Evolutionary conservation across 805 yeast genomes (phyloP), one percentile per base, ranked within the genome.

Genomic region (Saccharomycopsis javanensis): DNA sequence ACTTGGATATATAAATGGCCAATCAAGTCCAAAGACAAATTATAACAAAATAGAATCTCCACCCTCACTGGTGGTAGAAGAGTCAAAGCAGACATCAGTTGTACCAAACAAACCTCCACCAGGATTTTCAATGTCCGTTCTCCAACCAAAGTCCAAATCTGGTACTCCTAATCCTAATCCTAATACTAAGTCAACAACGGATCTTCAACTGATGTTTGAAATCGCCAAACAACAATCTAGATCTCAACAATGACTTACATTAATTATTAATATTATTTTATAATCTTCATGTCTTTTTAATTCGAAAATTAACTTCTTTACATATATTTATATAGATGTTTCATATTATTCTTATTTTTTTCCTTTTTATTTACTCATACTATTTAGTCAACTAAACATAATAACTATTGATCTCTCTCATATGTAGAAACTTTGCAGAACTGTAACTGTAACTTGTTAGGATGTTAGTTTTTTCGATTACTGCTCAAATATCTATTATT

Each of bases 121-220:
- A 34, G 62, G 62, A 4, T 59, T 59, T 25, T 56, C 61, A 2
- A 54, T 45, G 51, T 18, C 59, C 4, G 25, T 59, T 4, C 55
- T 59, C 20, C 58, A 51, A 27, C 62, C 61, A 51, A 55, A 48
- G 34, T 15, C 37, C 33, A 55, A 54, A 23, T 4, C 54, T 42
- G 23, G 6, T 5, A 11, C 34, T 35, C 25, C 48, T 5, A 20
- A 20, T 42, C 5, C 48, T 42, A 20, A 11, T 35, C 25, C 48
- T 5, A 20, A 20, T 42, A 5, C 48, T 42, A 20, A 11, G 25
- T 28, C 28, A 20, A 42, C 18, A 23, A n/a, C 48, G 11, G 48
- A 42, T 23, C 23, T 42, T 8, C 48, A 42, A 8, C 48, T 42
- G 48, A 42, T 42, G 48, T 42, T 20, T 20, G 48, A 42, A 16